These are phyloP conservation scores for Haematococcus lacustris DNA, from an alignment of 139 green algal species.

Conservation along the genomic window DNA sequence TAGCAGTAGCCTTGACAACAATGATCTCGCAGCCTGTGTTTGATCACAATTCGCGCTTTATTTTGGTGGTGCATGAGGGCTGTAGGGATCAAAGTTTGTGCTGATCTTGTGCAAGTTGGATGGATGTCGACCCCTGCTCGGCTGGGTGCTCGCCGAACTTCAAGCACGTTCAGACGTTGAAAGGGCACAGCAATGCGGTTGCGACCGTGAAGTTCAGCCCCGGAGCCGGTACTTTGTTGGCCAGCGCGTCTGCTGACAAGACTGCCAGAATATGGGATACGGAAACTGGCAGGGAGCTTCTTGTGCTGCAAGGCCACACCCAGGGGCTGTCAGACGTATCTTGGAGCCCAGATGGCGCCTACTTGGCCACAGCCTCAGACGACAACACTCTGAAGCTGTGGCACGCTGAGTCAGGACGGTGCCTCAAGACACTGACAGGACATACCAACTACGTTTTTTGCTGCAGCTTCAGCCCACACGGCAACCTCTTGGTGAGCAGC, in stretches of 20 bases:
- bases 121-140: too few relatives aligned
- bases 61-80: too few relatives aligned
- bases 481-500: conserved; percentile 64
- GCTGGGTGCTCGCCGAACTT: conserved; percentile 1
- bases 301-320: conserved; percentile 45
- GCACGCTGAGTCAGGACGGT: conserved; percentile 48
- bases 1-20: too few relatives aligned
- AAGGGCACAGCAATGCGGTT: conserved; percentile 15
- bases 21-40: too few relatives aligned
- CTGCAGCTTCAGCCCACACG: conserved; percentile 67
- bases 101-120: too few relatives aligned
- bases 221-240: conserved; percentile 30
- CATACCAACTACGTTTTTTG: conserved; percentile 88
- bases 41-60: too few relatives aligned
- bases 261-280: conserved; percentile 64
- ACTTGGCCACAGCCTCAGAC: conserved; percentile 58
- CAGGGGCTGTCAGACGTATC: conserved; percentile 71
- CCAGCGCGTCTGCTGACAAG: conserved; percentile 61
- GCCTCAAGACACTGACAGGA: conserved; percentile 48
- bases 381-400: conserved; percentile 55
- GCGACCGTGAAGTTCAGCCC: conserved; percentile 24
- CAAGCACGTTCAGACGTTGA: background rate
- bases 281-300: conserved; percentile 26
- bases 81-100: too few relatives aligned
- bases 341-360: conserved; percentile 57